Evolutionary conservation across 1,139 yeast genomes (phyloP).

Genomic region (Yamadazyma siamensis): DNA sequence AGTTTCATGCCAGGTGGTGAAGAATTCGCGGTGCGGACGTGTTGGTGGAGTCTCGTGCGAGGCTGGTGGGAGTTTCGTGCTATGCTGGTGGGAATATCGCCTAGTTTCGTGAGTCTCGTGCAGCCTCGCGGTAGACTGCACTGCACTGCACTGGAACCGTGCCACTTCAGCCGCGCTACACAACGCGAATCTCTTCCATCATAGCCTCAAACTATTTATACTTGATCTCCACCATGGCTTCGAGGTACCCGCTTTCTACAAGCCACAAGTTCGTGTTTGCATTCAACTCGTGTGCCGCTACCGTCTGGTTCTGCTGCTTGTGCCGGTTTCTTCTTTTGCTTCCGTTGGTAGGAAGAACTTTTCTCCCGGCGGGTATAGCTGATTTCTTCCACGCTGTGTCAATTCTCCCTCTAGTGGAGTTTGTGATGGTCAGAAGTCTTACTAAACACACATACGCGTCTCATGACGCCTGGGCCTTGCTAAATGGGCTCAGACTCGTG

Average conservation of each 20-base stretch:
- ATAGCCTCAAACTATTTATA: no score
- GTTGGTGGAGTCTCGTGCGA: no score
- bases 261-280: slow-evolving; percentile 32
- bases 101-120: no score
- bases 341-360: slow-evolving; percentile 60
- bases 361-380: slow-evolving; percentile 68
- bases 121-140: no score
- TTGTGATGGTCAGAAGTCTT: slow-evolving; percentile 21
- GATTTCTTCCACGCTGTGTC: slow-evolving; percentile 54
- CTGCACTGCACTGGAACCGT: no score
- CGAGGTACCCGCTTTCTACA: slow-evolving; percentile 34
- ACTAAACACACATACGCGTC: slow-evolving; percentile 8
- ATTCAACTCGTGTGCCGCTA: slow-evolving; percentile 33
- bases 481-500: slow-evolving; percentile 31
- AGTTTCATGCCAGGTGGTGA: no score
- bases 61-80: no score
- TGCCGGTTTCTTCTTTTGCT: slow-evolving; percentile 48
- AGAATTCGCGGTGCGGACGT: no score
- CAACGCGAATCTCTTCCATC: no score
- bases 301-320: slow-evolving; percentile 53
- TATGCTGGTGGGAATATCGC: no score
- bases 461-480: slow-evolving; percentile 26
- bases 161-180: no score
- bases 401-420: slow-evolving; percentile 28
- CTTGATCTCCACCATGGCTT: no score